These are phyloP conservation scores for Peterozyma xylosa DNA, from an alignment of 805 yeast species.

Conservation along the genomic window DNA sequence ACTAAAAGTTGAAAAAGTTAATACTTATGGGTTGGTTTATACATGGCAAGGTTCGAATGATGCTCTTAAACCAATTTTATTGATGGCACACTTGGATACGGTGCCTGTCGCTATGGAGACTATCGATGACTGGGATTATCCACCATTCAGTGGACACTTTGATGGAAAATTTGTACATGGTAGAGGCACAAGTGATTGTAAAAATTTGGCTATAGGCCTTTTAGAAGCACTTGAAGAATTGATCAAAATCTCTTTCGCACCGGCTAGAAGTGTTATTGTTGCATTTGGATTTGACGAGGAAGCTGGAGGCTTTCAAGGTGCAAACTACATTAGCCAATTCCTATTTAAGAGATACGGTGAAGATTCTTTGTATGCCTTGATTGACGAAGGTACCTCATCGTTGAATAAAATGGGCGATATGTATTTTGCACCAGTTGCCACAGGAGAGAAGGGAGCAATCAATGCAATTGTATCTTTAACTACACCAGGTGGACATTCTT, in stretches of 20 bases:
- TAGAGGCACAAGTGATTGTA: constrained; percentile 34
- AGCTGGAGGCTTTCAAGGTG: constrained; percentile 38
- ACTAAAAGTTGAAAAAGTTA: constrained; percentile 36
- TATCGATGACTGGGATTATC: constrained; percentile 28
- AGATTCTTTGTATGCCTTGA: constrained; percentile 32
- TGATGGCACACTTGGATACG: constrained; percentile 44
- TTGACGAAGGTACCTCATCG: constrained; percentile 34
- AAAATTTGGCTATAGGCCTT: constrained; percentile 34
- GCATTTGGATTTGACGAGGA: constrained; percentile 49
- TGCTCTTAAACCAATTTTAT: constrained; percentile 32
- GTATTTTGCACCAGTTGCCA: constrained; percentile 34
- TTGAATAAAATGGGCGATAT: constrained; percentile 29
- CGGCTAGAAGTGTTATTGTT: constrained; percentile 34
- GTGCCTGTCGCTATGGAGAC: constrained; percentile 40
- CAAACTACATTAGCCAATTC: constrained; percentile 37
- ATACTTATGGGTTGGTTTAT: constrained; percentile 35
- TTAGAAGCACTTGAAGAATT: constrained; percentile 23
- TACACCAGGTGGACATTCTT: constrained; percentile 46
- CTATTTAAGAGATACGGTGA: constrained; percentile 30
- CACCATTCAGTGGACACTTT: constrained; percentile 28
- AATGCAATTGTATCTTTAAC: constrained; percentile 30
- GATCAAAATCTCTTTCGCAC: constrained; percentile 25
- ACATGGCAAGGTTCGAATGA: constrained; percentile 34
- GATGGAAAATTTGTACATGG: constrained; percentile 31
- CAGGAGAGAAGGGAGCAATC: constrained; percentile 41